Evolutionary conservation across 768 basidiomycete species (phyloP), one percentile per base, ranked within the genome.

Genomic region (Podaxis mareebaensis): DNA sequence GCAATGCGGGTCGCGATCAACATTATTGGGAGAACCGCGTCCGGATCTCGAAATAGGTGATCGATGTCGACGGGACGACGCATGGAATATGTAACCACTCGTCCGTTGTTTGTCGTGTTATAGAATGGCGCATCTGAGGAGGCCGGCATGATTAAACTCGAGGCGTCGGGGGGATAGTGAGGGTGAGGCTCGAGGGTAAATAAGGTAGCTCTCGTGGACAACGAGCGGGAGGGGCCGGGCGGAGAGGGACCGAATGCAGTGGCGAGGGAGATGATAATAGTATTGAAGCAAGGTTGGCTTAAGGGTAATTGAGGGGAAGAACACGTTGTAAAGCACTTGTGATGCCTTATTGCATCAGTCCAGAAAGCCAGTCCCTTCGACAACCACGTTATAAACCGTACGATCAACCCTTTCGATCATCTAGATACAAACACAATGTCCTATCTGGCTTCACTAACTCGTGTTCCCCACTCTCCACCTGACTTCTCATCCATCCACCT

Each of bases 11-110:
- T 62, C 26, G 61, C 53, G 33, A 62, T 55, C 44, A 62, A 20
- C 53, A 62, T 44, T 6, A 62, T 52, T 46, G 61, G 53, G 36
- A 62, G 61, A 13, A 24, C 22, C 22, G 42, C 22, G 36, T 62
- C 61, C 22, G 61, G 61, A 48, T 62, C 61, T 24, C 53, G 53
- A 36, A 62, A 62, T 30, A 62, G 53, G 33, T 62, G 61, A 44
- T 62, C 61, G 53, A 62, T 62, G 61, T 62, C 61, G 13, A 62
- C 61, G 3, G 61, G 61, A 7, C 61, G 61, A 53, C 61, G 61
- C 61, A 62, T 62, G 12, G 61, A 62, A 39, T 62, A 62, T 17
- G 61, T 62, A 12, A 60, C 49, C 30, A 33, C 10, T 20, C 61
- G 53, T 1, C 59, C 59, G 13, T 24, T 40, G 51, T 60, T 60